Evolutionary conservation across 139 green algal species (phyloP), one percentile per base, ranked within the genome.

Genomic region (Dunaliella primolecta): DNA sequence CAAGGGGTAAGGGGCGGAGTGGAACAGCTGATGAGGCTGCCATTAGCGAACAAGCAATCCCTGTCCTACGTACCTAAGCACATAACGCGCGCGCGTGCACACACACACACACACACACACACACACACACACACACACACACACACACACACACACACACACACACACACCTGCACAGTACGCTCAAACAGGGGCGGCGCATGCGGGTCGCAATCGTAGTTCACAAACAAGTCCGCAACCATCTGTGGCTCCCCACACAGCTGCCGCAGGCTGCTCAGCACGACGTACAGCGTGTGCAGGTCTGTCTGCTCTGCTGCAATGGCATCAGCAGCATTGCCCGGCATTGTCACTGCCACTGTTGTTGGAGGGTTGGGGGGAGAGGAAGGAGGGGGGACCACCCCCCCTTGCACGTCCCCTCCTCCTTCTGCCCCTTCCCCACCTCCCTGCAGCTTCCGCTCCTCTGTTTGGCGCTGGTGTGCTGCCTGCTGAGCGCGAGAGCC

Each of bases 201-300:
- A 56, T 93, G 86, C 84, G 98, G 86, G 81, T 98, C 94, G 81
- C 96, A 98, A 89, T 98, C 96, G 85, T 96, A 98, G 89, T 98
- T 98, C 27, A 98, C 93, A 89, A 97, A 98, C 23, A 98, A 76
- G 79, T 98, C 95, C 57, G 97, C 94, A 86, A 96, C 88, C 83
- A 95, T 88, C 89, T 95, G 92, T 3, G 87, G 78, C 30, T 96
- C 89, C 0, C 29, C 80, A 57, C 91, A 89, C 78, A 95, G 72
- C 38, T 56, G 75, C 23, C 87, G 83, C 76, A 95, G 37, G 21
- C 84, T 89, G 24, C 85, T 82, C 36, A 95, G 89, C 29, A 88
- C 87, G 24, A 90, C 80, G 25, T 76, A 76, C 15, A 91, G 83
- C 75, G 87, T 84, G 56, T 82, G 34, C 72, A 89, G 64, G 79